Conservation (phyloP, 2,329 filamentous ascomycete species). For the Pseudogymnoascus sp. region DNA sequence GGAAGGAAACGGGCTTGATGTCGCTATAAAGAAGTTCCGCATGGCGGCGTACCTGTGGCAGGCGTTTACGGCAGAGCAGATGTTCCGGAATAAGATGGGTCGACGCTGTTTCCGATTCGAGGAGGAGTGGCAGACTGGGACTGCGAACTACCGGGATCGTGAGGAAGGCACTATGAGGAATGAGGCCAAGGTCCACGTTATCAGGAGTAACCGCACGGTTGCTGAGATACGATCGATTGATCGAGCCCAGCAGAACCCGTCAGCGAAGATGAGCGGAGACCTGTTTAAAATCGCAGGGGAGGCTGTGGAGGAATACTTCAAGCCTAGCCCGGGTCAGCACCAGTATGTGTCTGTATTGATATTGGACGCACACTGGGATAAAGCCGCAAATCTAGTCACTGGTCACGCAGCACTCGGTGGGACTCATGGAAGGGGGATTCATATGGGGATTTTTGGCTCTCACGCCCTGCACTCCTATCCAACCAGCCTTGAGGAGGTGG, state of each 20-base stretch:
- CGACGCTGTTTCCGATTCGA: slow-evolving; percentile 83
- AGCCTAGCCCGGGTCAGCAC: slow-evolving; percentile 65
- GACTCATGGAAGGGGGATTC: slow-evolving; percentile 56
- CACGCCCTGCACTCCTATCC: slow-evolving; percentile 90
- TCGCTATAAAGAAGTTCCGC: slow-evolving; percentile 79
- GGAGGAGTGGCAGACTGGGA: slow-evolving; percentile 86
- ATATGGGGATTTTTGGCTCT: slow-evolving; percentile 85
- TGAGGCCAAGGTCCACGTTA: slow-evolving; percentile 81
- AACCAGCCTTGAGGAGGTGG: slow-evolving; percentile 78
- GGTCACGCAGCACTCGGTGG: slow-evolving; percentile 85
- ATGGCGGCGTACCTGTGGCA: slow-evolving; percentile 98
- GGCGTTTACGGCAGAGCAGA: slow-evolving; percentile 92
- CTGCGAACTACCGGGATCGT: slow-evolving; percentile 66
- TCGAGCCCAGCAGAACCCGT: slow-evolving; percentile 66
- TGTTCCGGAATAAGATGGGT: slow-evolving; percentile 82
- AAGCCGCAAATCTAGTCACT: slow-evolving; percentile 56
- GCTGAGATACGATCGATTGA: slow-evolving; percentile 74
- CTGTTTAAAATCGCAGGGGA: slow-evolving; percentile 71
- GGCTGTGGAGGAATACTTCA: slow-evolving; percentile 71
- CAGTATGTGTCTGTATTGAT: slow-evolving; percentile 82
- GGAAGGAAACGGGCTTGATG: slow-evolving; percentile 75
- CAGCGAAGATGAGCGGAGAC: slow-evolving; percentile 61
- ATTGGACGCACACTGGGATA: slow-evolving; percentile 85
- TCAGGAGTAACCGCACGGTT: slow-evolving; percentile 75
- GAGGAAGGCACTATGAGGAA: slow-evolving; percentile 69